Base-by-base conservation (phyloP, 2,329 filamentous ascomycete genomes). In the Fusarium pininemorale region DNA sequence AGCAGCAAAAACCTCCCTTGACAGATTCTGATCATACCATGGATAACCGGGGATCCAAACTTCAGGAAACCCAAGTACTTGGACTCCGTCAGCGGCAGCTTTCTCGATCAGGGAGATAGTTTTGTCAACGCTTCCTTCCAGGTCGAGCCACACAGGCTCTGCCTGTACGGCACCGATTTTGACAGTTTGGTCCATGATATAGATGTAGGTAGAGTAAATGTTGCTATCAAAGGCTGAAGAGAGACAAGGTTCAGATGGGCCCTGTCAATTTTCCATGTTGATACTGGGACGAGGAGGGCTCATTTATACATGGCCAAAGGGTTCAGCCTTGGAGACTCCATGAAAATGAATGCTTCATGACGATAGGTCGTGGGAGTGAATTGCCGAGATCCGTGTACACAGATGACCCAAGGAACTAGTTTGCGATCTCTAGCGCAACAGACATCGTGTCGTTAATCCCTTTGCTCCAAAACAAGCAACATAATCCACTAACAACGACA, bases 31-130 rank as follows among this genome's bases (percentile, higher is more conserved):
- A 35, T 15, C 57, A 18, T 61, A 61, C 57, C 57, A 61, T 55
- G 57, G 57, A n/a, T 61, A 61, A 7, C 57, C 47, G 3, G 57
- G 47, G 16, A 61, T 61, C 57, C 57, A 61, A 30, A 61, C 47
- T 55, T 61, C 57, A n/a, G 57, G 57, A 18, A 55, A 61, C 14
- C 57, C 57, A 42, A 61, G 57, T 11, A 61, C 47, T 55, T 55
- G 47, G 13, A 61, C 37, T 42, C 57, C 57, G 8, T 55, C 47
- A 1, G 37, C 18, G 22, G 57, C n/a, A 20, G 57, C 47, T 16
- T 55, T 55, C 14, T 61, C 37, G 6, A 61, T 61, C 14, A 61
- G 22, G 9, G 37, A 20, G 37, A 61, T 61, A 7, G 57, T 61
- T 35, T 61, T 61, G 15, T 61, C 47, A 26, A 61, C 47, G 1